Evolutionary conservation across 2,329 filamentous ascomycete genomes (phyloP).

Genomic region (Alternaria tenuissima): DNA sequence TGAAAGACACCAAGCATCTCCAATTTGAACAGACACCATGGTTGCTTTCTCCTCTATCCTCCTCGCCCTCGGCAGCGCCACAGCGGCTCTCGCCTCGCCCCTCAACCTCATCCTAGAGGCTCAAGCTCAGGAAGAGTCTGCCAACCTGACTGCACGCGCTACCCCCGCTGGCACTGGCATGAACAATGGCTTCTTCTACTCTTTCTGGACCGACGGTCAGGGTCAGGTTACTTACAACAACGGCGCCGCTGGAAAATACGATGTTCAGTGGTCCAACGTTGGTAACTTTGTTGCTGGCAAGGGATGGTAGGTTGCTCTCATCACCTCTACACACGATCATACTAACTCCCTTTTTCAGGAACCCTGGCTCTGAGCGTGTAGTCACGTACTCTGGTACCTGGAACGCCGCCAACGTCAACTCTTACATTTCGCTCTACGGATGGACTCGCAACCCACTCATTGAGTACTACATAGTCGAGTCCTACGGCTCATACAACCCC

Average conservation of each 20-base stretch:
- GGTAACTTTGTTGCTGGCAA: slow-evolving; percentile 66
- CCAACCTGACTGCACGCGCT: slow-evolving; percentile 24
- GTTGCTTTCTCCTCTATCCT: slow-evolving; percentile 42
- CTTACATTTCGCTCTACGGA: slow-evolving; percentile 66
- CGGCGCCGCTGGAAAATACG: slow-evolving; percentile 55
- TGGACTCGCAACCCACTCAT: slow-evolving; percentile 64
- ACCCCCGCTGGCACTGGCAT: slow-evolving; percentile 39
- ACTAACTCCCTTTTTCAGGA: slow-evolving; percentile 26
- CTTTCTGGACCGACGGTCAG: slow-evolving; percentile 65
- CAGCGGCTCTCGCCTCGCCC: slow-evolving; percentile 38
- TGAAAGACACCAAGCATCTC: slow-evolving; percentile 20
- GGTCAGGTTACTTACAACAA: slow-evolving; percentile 64
- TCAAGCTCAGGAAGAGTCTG: slow-evolving; percentile 19
- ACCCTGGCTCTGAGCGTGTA: slow-evolving; percentile 58
- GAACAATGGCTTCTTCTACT: slow-evolving; percentile 50
- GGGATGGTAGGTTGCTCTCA: slow-evolving; percentile 55
- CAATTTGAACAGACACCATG: slow-evolving; percentile 26
- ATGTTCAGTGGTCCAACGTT: slow-evolving; percentile 58
- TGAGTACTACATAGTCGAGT: slow-evolving; percentile 68
- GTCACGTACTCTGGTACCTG: slow-evolving; percentile 61
- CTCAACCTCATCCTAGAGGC: slow-evolving; percentile 34
- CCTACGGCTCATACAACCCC: slow-evolving; percentile 60
- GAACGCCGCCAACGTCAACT: slow-evolving; percentile 57
- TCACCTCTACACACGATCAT: not conserved
- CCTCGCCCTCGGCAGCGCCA: slow-evolving; percentile 38